A percentile compares a stretch with the other conserved stretches of the same genome.
These are phyloP conservation scores for Strobilomyces confusus DNA, from an alignment of 768 basidiomycete species.

Conservation along the genomic window DNA sequence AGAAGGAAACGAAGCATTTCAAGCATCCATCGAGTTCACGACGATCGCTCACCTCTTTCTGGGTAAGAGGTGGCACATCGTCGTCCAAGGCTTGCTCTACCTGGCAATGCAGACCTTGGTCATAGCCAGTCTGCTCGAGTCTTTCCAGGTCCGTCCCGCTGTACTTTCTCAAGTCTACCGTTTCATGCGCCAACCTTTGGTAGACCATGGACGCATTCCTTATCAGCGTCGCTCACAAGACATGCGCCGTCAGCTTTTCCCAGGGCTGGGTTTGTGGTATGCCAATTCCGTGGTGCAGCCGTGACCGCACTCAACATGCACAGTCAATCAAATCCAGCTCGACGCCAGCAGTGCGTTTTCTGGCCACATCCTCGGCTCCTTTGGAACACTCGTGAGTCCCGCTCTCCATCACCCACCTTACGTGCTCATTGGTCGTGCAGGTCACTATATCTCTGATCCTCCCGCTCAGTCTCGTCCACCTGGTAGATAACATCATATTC, in stretches of 20 bases:
- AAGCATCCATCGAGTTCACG: constrained; percentile 25
- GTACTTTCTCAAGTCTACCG: background rate
- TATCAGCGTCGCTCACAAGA: constrained; percentile 22
- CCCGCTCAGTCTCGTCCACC: constrained; percentile 22
- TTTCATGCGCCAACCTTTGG: background rate
- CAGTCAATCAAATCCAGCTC: constrained; percentile 11
- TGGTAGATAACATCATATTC: constrained; percentile 25
- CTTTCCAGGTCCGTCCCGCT: constrained; percentile 17
- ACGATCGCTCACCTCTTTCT: constrained; percentile 25
- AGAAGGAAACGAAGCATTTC: constrained; percentile 22
- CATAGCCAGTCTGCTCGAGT: constrained; percentile 22
- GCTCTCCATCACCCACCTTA: background rate
- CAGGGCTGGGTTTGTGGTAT: constrained; percentile 22
- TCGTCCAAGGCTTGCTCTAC: constrained; percentile 17
- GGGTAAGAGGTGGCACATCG: constrained; percentile 23
- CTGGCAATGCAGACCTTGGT: constrained; percentile 22
- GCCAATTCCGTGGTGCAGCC: background rate
- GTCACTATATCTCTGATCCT: constrained; percentile 17
- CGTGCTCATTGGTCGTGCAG: constrained; percentile 8
- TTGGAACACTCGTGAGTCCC: constrained; percentile 18
- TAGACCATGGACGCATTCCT: constrained; percentile 25
- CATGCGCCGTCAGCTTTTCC: constrained; percentile 23
- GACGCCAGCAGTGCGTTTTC: constrained; percentile 15
- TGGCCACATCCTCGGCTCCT: constrained; percentile 21
- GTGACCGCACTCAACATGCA: background rate